phyloP scores from a whole-genome alignment of 192 early-diverging fungal species.

The Coemansia brasiliensis region DNA sequence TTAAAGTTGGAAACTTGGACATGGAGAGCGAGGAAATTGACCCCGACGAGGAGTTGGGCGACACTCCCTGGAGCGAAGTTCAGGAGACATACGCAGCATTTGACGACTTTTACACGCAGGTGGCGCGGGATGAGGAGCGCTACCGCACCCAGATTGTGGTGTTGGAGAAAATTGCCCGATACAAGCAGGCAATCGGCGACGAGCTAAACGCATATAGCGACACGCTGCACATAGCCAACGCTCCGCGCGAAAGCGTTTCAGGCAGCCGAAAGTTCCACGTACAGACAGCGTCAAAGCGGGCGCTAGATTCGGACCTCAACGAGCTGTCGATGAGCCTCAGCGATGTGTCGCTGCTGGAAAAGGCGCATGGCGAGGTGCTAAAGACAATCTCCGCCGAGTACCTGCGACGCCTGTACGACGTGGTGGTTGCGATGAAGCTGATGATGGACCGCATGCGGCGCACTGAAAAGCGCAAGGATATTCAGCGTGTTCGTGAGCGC shows the following conservation, averaged over 20 bases:
- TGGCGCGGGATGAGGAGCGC: conserved; percentile 48
- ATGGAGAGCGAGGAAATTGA: conserved; percentile 51
- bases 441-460: conserved; percentile 55
- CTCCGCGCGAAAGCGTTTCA: conserved; percentile 36
- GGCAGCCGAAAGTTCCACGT: conserved; percentile 37
- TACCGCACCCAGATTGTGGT: conserved; percentile 52
- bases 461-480: conserved; percentile 38
- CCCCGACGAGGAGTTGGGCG: conserved; percentile 32
- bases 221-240: conserved; percentile 33
- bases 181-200: conserved; percentile 56
- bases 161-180: conserved; percentile 52
- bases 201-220: conserved; percentile 51
- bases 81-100: conserved; percentile 40
- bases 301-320: conserved; percentile 38
- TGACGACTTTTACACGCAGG: conserved; percentile 45
- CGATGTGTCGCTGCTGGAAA: conserved; percentile 47
- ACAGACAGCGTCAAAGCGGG: conserved; percentile 36
- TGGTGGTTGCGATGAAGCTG: conserved; percentile 54
- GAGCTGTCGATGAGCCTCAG: conserved; percentile 54
- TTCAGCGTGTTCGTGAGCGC: conserved; percentile 45
- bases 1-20: conserved; percentile 51
- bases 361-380: conserved; percentile 54
- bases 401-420: conserved; percentile 51
- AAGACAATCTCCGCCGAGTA: conserved; percentile 54
- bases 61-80: conserved; percentile 34